A percentile compares a stretch with the other conserved stretches of the same genome.
These are phyloP conservation scores for Metarhizium robertsii DNA, from an alignment of 2,329 filamentous ascomycete species.

Conservation along the genomic window DNA sequence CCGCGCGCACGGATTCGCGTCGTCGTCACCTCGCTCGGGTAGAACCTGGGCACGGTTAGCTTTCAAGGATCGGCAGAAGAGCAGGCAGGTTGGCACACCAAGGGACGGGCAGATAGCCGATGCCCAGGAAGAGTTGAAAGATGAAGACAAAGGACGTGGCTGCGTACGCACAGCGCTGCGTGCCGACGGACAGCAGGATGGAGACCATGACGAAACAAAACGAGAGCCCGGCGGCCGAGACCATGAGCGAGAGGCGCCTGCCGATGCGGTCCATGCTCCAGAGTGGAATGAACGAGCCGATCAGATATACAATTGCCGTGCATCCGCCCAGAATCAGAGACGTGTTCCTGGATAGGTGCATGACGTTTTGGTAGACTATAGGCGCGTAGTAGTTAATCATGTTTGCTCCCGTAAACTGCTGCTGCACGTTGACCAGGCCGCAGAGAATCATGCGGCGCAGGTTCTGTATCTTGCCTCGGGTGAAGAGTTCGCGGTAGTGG, in stretches of 20 bases:
- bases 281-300: neutral
- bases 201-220: slow-evolving; percentile 32
- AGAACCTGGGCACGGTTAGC: too few relatives aligned
- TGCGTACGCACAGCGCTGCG: slow-evolving; percentile 24
- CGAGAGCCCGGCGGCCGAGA: slow-evolving; percentile 29
- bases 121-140: slow-evolving; percentile 31
- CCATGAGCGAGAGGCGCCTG: slow-evolving; percentile 29
- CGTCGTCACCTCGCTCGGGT: slow-evolving; percentile 11
- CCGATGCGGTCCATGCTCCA: slow-evolving; percentile 20
- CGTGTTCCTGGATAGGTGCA: neutral
- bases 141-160: slow-evolving; percentile 34
- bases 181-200: slow-evolving; percentile 25
- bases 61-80: too few relatives aligned
- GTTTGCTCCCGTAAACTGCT: slow-evolving; percentile 16
- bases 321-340: too few relatives aligned
- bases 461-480: slow-evolving; percentile 15
- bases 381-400: neutral
- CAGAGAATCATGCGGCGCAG: slow-evolving; percentile 15
- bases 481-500: slow-evolving; percentile 13
- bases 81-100: slow-evolving; percentile 27
- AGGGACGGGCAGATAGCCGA: slow-evolving; percentile 32
- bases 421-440: slow-evolving; percentile 16
- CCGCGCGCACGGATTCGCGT: slow-evolving; percentile 29
- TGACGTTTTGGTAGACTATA: neutral
- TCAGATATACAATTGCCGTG: too few relatives aligned